Evolutionary conservation across 2,329 filamentous ascomycete genomes (phyloP), one percentile per base, ranked within the genome.

Genomic region (Calonectria hawksworthii): DNA sequence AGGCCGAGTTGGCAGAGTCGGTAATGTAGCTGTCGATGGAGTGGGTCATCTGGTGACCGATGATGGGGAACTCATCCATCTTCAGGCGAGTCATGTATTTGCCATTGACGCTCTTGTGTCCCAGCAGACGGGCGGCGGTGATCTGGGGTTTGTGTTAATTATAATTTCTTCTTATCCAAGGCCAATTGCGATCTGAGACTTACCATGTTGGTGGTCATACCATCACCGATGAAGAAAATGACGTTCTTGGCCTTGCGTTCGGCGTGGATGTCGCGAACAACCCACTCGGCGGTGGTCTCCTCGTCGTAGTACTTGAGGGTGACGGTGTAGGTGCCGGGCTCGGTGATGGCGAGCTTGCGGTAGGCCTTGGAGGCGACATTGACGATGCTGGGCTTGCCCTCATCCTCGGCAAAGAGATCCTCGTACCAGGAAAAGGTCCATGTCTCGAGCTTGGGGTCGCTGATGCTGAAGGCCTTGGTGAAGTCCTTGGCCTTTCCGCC

Each of bases 21-120:
- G 95, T 97, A 83, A 97, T 96, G 88, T 94, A 96, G 65, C 89
- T 92, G 86, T 96, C 94, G 82, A 97, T 92, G 1, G 94, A 96
- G 85, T 96, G 94, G 14, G 95, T 96, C 93, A 97, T 96, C 86
- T 96, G 95, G 84, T 98, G 95, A 26, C 95, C 95, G 14, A 96
- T 83, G n/a, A 96, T 91, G 3, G 95, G 95, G 86, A 97, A 97
- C 82, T 95, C 90, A 86, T 98, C 95, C 88, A 98, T 89, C 82
- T 92, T 89, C 89, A 98, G 90, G 72, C 89, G 90, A 72, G 90
- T 92, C 87, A 95, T 93, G 84, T 96, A 98, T 84, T 94, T 94
- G 79, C 95, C 95, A 82, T 98, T 97, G 88, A 96, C 90, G 78
- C 90, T 93, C 88, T 95, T 94, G 88, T 98, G 95, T 23, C 90